Percentiles rank a stretch among this genome's conserved stretches.
Evolutionary conservation across 345 rosid species (phyloP).

Genomic region (Anastatica hierochuntica): DNA sequence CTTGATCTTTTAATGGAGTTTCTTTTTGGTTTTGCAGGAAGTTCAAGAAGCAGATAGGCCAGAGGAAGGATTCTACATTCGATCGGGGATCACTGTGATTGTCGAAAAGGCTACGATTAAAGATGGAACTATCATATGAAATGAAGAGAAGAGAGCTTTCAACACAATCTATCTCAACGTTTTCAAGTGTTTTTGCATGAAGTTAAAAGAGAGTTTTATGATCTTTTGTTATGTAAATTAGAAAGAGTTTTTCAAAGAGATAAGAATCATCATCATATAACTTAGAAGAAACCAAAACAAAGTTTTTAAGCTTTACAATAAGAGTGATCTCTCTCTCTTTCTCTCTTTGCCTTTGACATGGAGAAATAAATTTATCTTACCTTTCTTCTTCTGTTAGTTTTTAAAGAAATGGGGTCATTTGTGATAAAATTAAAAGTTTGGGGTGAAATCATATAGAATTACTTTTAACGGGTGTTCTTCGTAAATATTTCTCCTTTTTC

Average conservation of each 20-base stretch:
- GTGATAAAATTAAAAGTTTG: neutral
- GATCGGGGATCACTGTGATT: constrained; percentile 54
- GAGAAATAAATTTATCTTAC: too few species aligned
- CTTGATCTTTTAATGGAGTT: neutral
- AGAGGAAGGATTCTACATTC: too few species aligned
- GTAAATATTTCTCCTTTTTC: too few species aligned
- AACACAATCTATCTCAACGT: neutral
- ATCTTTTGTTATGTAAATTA: constrained; percentile 11
- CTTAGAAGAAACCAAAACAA: neutral
- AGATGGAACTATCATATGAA: constrained; percentile 66
- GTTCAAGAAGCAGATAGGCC: constrained; percentile 83
- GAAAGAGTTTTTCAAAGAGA: neutral
- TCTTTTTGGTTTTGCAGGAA: constrained; percentile 29
- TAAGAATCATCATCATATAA: neutral
- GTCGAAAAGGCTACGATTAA: constrained; percentile 78
- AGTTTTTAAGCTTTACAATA: constrained; percentile 5
- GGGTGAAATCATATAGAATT: neutral
- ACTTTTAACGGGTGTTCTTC: neutral
- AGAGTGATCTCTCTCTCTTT: too few species aligned
- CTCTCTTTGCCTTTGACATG: too few species aligned
- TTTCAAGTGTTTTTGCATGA: neutral
- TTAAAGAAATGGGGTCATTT: too few species aligned
- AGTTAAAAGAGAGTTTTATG: neutral
- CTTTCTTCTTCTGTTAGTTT: too few species aligned
- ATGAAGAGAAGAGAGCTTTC: too few species aligned